phyloP scores from a whole-genome alignment of 2,329 filamentous ascomycete genomes.

The Stemphylium vesicarium region DNA sequence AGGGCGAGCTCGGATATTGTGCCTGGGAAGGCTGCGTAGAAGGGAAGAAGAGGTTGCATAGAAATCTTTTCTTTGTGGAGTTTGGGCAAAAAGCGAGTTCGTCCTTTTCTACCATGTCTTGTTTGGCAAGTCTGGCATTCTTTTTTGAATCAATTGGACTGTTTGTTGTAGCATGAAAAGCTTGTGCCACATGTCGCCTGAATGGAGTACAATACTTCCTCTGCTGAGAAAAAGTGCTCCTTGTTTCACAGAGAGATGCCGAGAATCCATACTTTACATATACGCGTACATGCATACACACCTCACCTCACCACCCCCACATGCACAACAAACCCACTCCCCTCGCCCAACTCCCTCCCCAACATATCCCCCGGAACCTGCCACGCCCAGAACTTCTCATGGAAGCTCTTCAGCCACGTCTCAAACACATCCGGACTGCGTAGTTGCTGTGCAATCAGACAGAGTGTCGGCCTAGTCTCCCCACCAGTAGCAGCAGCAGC shows the following conservation, averaged over 20 bases:
- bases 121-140: too few relatives aligned
- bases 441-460: conserved; percentile 87
- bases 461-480: conserved; percentile 64
- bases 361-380: conserved; percentile 71
- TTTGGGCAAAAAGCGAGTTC: too few relatives aligned
- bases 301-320: conserved; percentile 58
- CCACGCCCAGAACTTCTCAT: conserved; percentile 74
- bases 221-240: too few relatives aligned
- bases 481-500: neutral
- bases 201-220: too few relatives aligned
- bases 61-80: too few relatives aligned
- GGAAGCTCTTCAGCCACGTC: conserved; percentile 75
- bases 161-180: too few relatives aligned
- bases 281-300: neutral
- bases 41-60: too few relatives aligned
- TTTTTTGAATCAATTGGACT: too few relatives aligned
- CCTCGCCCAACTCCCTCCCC: conserved; percentile 63
- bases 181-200: too few relatives aligned
- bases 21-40: conserved; percentile 15
- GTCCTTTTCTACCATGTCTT: too few relatives aligned
- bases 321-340: conserved; percentile 82
- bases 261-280: too few relatives aligned
- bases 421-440: conserved; percentile 86
- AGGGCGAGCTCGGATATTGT: conserved; percentile 20
- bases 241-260: too few relatives aligned